Percentiles rank a stretch among this genome's conserved stretches.
Evolutionary conservation across 1,139 yeast species (phyloP).

Genomic region (Candida freyschussii): DNA sequence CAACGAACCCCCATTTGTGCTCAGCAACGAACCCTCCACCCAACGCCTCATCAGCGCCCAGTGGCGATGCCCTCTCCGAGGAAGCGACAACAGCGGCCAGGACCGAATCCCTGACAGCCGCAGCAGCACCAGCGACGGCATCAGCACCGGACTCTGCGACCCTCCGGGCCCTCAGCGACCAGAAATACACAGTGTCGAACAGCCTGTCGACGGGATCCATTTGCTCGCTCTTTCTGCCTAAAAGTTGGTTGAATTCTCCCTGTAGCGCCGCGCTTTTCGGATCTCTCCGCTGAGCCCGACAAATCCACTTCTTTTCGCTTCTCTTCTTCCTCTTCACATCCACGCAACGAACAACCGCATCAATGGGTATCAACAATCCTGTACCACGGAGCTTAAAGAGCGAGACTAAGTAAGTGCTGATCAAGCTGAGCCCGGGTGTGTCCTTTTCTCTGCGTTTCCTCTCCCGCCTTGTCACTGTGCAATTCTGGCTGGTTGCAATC

Average conservation of each 20-base stretch:
- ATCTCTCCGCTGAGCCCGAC: too few relatives aligned
- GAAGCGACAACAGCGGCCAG: slow-evolving; percentile 1
- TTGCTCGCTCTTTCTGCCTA: neutral
- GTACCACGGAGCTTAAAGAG: slow-evolving; percentile 84
- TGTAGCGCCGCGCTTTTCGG: too few relatives aligned
- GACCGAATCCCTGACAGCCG: slow-evolving; percentile 4
- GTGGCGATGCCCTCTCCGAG: too few relatives aligned
- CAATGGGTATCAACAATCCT: slow-evolving; percentile 86
- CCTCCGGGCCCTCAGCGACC: slow-evolving; percentile 14
- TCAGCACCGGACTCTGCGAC: slow-evolving; percentile 1
- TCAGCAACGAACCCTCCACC: too few relatives aligned
- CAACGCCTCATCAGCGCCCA: neutral
- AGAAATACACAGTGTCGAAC: slow-evolving; percentile 23
- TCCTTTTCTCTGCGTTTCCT: neutral
- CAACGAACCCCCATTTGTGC: too few relatives aligned
- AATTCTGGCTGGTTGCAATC: neutral
- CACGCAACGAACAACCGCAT: slow-evolving; percentile 3
- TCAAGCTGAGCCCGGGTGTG: neutral
- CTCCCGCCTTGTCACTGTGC: neutral
- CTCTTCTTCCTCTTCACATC: too few relatives aligned
- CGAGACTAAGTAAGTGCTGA: slow-evolving; percentile 71
- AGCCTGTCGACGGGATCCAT: slow-evolving; percentile 30
- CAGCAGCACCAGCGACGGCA: neutral
- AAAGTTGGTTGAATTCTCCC: too few relatives aligned
- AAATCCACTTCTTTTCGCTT: too few relatives aligned